phyloP scores from a whole-genome alignment of 2,329 filamentous ascomycete genomes.

The Fusarium zealandicum region DNA sequence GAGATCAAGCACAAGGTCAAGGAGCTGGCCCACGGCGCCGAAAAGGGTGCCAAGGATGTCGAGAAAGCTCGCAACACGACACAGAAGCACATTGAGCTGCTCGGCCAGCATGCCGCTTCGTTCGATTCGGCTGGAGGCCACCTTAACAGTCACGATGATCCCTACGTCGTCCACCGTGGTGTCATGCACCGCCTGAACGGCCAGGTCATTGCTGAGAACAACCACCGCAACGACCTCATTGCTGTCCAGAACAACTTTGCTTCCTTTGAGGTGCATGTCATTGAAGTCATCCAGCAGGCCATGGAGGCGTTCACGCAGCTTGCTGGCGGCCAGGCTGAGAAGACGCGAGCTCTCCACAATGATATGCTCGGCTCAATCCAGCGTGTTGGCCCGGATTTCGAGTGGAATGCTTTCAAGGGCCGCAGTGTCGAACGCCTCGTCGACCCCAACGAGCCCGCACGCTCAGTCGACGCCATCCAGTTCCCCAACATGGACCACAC shows the following conservation, averaged over 20 bases:
- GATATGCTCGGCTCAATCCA: slow-evolving; percentile 83
- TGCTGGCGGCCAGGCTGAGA: slow-evolving; percentile 80
- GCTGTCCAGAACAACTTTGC: slow-evolving; percentile 90
- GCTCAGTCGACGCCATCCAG: slow-evolving; percentile 73
- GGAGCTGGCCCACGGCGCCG: slow-evolving; percentile 81
- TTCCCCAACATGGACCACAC: slow-evolving; percentile 91
- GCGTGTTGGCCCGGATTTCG: slow-evolving; percentile 81
- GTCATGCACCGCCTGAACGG: slow-evolving; percentile 85
- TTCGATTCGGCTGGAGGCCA: slow-evolving; percentile 80
- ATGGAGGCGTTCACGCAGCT: slow-evolving; percentile 85
- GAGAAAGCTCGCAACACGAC: slow-evolving; percentile 86
- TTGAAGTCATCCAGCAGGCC: slow-evolving; percentile 82
- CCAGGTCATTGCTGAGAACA: slow-evolving; percentile 95
- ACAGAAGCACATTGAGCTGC: slow-evolving; percentile 94
- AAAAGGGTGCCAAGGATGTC: slow-evolving; percentile 87
- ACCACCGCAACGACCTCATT: slow-evolving; percentile 89
- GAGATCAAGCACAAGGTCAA: slow-evolving; percentile 98
- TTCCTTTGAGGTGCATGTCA: slow-evolving; percentile 84
- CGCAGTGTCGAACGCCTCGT: slow-evolving; percentile 77
- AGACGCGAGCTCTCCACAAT: slow-evolving; percentile 78
- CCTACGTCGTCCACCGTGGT: slow-evolving; percentile 84
- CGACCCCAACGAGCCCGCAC: slow-evolving; percentile 76
- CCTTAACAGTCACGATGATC: slow-evolving; percentile 77
- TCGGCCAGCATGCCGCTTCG: slow-evolving; percentile 82
- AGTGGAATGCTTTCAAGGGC: slow-evolving; percentile 85